These are phyloP conservation scores for Chytriomyces sp. DNA, from an alignment of 192 early-diverging fungal species.

Conservation along the genomic window DNA sequence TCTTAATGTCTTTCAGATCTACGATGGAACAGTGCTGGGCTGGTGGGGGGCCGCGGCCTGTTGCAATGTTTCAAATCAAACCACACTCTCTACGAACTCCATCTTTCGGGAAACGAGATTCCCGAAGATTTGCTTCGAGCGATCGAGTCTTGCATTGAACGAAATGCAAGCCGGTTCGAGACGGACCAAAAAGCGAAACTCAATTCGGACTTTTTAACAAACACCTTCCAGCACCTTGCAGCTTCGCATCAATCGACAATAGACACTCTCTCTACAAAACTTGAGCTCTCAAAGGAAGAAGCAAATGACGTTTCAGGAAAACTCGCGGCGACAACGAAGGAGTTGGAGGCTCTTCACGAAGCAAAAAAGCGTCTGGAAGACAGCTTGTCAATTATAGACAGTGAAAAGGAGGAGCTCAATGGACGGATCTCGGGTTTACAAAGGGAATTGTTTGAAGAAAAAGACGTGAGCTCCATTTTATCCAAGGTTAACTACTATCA, in stretches of 20 bases:
- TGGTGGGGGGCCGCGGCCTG: constrained; percentile 52
- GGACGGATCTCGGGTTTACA: constrained; percentile 34
- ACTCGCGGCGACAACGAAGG: constrained; percentile 38
- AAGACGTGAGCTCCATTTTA: constrained; percentile 34
- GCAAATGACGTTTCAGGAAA: constrained; percentile 31
- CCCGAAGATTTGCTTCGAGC: constrained; percentile 49
- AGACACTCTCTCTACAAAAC: constrained; percentile 33
- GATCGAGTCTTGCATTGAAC: constrained; percentile 39
- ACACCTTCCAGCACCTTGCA: constrained; percentile 45
- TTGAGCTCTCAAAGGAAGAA: constrained; percentile 32
- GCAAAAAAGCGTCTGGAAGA: constrained; percentile 33
- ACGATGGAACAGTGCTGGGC: constrained; percentile 60
- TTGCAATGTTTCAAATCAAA: constrained; percentile 56
- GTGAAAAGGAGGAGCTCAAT: constrained; percentile 28
- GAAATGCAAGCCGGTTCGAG: constrained; percentile 44
- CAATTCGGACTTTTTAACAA: constrained; percentile 42
- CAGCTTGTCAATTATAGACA: constrained; percentile 22
- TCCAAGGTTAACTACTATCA: background rate
- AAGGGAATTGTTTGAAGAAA: constrained; percentile 41
- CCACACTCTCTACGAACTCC: constrained; percentile 42
- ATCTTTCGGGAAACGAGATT: constrained; percentile 59
- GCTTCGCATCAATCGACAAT: constrained; percentile 45
- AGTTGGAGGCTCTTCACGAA: constrained; percentile 40
- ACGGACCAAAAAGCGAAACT: constrained; percentile 29
- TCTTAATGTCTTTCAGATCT: constrained; percentile 38